phyloP scores from a whole-genome alignment of 495 filamentous ascomycete genomes.

The Penicillium arizonense region DNA sequence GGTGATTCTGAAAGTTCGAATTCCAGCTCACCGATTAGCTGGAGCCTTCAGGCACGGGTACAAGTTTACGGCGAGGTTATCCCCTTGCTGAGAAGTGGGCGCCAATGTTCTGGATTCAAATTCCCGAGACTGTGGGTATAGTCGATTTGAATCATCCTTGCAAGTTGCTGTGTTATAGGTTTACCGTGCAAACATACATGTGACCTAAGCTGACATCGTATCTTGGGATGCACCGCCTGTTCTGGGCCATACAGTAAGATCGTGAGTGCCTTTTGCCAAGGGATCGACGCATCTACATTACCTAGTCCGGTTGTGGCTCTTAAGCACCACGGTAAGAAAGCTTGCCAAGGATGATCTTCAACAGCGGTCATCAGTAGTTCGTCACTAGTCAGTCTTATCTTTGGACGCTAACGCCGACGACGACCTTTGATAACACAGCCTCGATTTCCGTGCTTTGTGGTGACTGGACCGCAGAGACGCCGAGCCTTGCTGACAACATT shows the following conservation, averaged over 20 bases:
- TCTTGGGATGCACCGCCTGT: not conserved
- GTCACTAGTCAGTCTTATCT: constrained; percentile 9
- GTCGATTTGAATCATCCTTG: not conserved
- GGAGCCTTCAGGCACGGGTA: too few species aligned
- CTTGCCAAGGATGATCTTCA: constrained; percentile 19
- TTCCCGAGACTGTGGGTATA: not conserved
- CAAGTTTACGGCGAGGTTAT: too few species aligned
- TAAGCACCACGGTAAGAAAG: constrained; percentile 9
- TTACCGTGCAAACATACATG: not conserved
- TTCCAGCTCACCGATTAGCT: not conserved
- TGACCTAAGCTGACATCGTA: not conserved
- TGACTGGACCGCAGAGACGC: not conserved
- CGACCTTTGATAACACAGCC: constrained; percentile 17
- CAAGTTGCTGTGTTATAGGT: not conserved
- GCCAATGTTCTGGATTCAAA: not conserved
- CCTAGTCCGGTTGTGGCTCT: constrained; percentile 5
- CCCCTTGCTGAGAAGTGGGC: not conserved
- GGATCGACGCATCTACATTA: constrained; percentile 1
- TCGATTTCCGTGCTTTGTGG: constrained; percentile 9
- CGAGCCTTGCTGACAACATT: not conserved
- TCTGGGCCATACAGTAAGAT: constrained; percentile 8
- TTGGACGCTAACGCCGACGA: not conserved
- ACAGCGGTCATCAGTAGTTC: constrained; percentile 11
- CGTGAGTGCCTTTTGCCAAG: constrained; percentile 3
- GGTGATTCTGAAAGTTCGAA: not conserved